Percentiles rank a stretch among this genome's conserved stretches.
These are phyloP conservation scores for Rutidosis leptorrhynchoides DNA, from an alignment of 129 eudicot genomes.

Conservation along the genomic window DNA sequence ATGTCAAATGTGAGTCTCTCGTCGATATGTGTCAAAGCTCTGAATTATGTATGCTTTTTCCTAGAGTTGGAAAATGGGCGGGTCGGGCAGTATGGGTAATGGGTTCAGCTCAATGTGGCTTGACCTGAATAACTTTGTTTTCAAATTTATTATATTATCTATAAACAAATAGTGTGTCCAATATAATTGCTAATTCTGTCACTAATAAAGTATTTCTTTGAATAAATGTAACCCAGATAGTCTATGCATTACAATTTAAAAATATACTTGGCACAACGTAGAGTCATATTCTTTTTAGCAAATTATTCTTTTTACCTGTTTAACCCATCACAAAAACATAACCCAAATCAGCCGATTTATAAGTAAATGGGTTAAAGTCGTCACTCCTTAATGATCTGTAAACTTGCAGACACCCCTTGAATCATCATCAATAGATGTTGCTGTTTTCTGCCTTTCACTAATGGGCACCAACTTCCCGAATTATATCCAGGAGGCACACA, in stretches of 20 bases:
- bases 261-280: neutral
- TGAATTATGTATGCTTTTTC: neutral
- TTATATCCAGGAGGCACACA: conserved; percentile 72
- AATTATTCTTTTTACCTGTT: neutral
- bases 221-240: neutral
- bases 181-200: neutral
- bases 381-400: neutral
- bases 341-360: neutral
- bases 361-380: neutral
- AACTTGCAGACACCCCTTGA: conserved; percentile 78
- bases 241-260: neutral
- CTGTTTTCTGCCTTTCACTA: conserved; percentile 89
- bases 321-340: neutral
- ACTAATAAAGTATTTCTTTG: neutral
- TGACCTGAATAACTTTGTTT: neutral
- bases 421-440: conserved; percentile 65
- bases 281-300: neutral
- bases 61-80: neutral
- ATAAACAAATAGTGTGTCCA: neutral
- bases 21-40: neutral
- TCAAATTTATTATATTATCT: too few species aligned
- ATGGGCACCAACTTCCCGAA: conserved; percentile 89
- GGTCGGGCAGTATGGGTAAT: neutral
- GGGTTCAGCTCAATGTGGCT: neutral
- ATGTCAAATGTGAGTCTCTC: conserved; percentile 68